Percentiles rank a stretch among this genome's conserved stretches.
phyloP scores from a whole-genome alignment of 176 grass and related monocot genomes.

The bread wheat (Triticum aestivum) region DNA sequence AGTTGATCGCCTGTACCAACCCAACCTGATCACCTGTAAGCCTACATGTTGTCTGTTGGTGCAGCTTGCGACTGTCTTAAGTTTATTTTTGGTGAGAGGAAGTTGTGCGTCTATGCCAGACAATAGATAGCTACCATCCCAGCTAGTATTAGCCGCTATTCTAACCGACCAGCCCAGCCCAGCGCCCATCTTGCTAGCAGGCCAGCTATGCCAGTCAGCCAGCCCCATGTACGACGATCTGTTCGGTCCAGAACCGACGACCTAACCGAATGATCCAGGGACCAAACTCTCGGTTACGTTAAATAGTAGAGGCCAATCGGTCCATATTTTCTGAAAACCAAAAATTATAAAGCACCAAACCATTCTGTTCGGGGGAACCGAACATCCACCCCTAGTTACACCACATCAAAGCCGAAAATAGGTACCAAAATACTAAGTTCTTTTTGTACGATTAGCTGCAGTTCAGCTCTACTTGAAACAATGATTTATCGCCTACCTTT shows the following conservation, averaged over 20 bases:
- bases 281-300: neutral
- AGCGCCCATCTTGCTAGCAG: too few species aligned
- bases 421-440: slow-evolving; percentile 7
- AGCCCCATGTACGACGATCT: neutral
- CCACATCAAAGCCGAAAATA: neutral
- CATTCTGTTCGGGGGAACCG: neutral
- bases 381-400: neutral
- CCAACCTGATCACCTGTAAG: too few species aligned
- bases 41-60: too few species aligned
- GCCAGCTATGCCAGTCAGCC: too few species aligned
- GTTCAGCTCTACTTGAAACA: slow-evolving; percentile 6
- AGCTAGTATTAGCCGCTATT: too few species aligned
- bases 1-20: too few species aligned
- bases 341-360: neutral
- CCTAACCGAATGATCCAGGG: neutral
- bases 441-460: neutral
- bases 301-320: neutral
- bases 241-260: neutral
- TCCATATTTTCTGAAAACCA: neutral
- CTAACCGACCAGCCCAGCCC: too few species aligned
- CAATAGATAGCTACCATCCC: too few species aligned
- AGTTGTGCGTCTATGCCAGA: too few species aligned
- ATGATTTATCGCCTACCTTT: neutral
- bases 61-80: too few species aligned
- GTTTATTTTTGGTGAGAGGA: too few species aligned